Conservation (phyloP, 495 filamentous ascomycete genomes). For the Massariosphaeria phaeospora region DNA sequence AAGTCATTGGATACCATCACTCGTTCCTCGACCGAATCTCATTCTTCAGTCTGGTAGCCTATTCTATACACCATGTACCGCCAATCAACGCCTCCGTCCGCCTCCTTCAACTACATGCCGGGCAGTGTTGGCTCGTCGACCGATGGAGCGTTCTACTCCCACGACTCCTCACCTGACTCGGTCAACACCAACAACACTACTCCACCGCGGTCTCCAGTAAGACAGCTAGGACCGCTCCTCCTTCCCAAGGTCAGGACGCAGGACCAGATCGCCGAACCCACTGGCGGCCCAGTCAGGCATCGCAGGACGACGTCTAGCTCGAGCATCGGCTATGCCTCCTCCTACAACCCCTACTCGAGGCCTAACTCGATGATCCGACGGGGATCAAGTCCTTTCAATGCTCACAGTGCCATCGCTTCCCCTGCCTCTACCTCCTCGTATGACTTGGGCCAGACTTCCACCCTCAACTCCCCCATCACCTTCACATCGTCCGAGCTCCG, state of each 20-base stretch:
- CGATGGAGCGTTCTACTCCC: slow-evolving; percentile 53
- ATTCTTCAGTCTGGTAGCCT: slow-evolving; percentile 32
- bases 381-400: slow-evolving; percentile 59
- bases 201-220: slow-evolving; percentile 63
- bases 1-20: slow-evolving; percentile 26
- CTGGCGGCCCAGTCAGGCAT: slow-evolving; percentile 47
- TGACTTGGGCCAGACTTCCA: slow-evolving; percentile 41
- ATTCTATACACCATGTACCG: slow-evolving; percentile 32
- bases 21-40: slow-evolving; percentile 4
- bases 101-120: slow-evolving; percentile 32
- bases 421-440: slow-evolving; percentile 47
- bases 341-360: slow-evolving; percentile 44
- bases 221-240: slow-evolving; percentile 73
- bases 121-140: slow-evolving; percentile 44
- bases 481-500: slow-evolving; percentile 51
- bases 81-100: slow-evolving; percentile 38
- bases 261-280: slow-evolving; percentile 67
- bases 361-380: slow-evolving; percentile 49
- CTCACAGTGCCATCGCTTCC: slow-evolving; percentile 51
- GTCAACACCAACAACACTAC: slow-evolving; percentile 68
- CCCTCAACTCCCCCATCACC: slow-evolving; percentile 63
- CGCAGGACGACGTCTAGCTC: slow-evolving; percentile 55
- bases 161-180: slow-evolving; percentile 74
- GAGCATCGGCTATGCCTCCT: slow-evolving; percentile 45
- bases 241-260: slow-evolving; percentile 83